Base-by-base conservation (phyloP, 2,329 filamentous ascomycete species). In the Apiospora sp. region DNA sequence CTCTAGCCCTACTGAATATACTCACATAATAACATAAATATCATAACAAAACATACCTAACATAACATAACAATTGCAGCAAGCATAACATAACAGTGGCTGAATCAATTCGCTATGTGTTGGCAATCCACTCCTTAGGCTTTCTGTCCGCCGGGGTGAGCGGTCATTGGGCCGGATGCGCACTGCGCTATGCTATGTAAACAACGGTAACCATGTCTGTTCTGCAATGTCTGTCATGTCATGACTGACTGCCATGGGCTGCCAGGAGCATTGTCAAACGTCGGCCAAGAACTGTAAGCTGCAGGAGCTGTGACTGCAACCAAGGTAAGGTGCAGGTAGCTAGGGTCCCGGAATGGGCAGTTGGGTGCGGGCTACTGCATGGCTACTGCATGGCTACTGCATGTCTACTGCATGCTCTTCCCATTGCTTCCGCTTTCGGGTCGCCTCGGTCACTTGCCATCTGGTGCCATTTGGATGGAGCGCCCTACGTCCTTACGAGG, bases 131-230 rank as follows among this genome's bases (percentile, higher is more conserved):
- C 58, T 41, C 58, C 58, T 22, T 22, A 24, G n/a, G 10, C 27
- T 13, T n/a, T 37, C 54, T 61, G 51, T 16, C n/a, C 58, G 22
- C 3, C 19, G 22, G 58, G 34, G 34, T 64, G 58, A 41, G 30
- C 58, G 58, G 58, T 64, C 34, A 64, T 64, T 64, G 58, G 58
- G 58, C n/a, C 58, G 58, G 58, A 41, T n/a, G 58, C 34, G 22
- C 16, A 61, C 54, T 41, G 22, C 14, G 54, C 37, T 10, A 41
- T 41, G 37, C 37, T 10, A 41, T 48, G 46, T 61, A 22, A 61
- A 61, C 34, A 64, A 41, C 58, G 19, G 19, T 64, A 34, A 51
- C 34, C 58, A 64, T 64, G 58, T 24, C 19, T 41, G 19, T 41
- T 22, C 37, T 41, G 37, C 37, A 8, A 8, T 41, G 37, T 41